Base-by-base conservation (phyloP, 495 filamentous ascomycete species). In the Penicilliopsis zonata region DNA sequence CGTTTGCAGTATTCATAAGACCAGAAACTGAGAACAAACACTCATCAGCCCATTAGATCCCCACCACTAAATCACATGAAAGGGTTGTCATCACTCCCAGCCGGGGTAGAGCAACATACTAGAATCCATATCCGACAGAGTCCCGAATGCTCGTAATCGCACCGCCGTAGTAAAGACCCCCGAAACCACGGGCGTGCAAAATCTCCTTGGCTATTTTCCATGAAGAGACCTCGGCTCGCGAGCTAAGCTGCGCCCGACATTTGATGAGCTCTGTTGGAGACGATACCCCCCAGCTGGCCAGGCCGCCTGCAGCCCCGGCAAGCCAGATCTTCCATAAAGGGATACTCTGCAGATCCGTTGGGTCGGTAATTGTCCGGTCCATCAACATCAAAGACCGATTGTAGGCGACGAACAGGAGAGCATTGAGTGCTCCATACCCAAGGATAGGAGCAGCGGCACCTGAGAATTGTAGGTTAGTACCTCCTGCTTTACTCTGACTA, bases 201-300 rank as follows among this genome's bases (percentile, higher is more conserved):
- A 85, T 67, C 8, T 74, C 63, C 33, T 65, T 68, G 1, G 78
- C 64, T 26, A 92, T 72, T 3, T 43, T 46, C 70, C 69, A 80
- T 3, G 76, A 79, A 2, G 56, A 56, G 21, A 53, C 63, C 13
- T 57, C 44, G 10, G 48, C 44, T 15, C 46, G 49, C 15, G 47
- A 28, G 28, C 61, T 59, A 15, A 82, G 49, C 47, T 94, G 86
- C 1, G 83, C 74, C 12, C 82, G 72, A 46, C 82, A 88, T 55
- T 94, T 94, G 35, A 94, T 67, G 8, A 92, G 64, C 52, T 94
- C 86, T 2, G 83, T 90, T 1, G 86, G 86, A 9, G 85, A 77
- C 31, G 77, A 82, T 35, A 94, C 61, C 31, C 76, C 61, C 67
- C 81, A 94, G 15, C 79, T 87, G 18, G 82, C 80, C 20, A 94